These are phyloP conservation scores for Saccharomycopsis olivae DNA, from an alignment of 805 yeast species.

Conservation along the genomic window DNA sequence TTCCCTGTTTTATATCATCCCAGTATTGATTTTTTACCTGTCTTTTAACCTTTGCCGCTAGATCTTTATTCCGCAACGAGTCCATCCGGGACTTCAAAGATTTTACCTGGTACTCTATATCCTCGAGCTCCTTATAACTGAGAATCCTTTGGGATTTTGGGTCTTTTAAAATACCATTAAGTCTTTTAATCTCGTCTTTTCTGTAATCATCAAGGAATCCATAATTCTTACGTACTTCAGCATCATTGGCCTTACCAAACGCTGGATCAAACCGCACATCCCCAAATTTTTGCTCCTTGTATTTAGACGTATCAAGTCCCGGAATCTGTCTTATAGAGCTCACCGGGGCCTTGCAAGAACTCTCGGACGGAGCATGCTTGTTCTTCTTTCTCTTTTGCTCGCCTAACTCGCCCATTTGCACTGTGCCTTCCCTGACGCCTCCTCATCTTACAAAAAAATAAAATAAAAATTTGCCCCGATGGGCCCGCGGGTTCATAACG, in stretches of 20 bases:
- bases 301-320: conserved; percentile 26
- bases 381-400: conserved; percentile 4
- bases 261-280: conserved; percentile 92
- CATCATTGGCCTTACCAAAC: conserved; percentile 74
- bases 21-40: conserved; percentile 45
- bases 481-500: too few species aligned
- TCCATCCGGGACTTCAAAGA: conserved; percentile 60
- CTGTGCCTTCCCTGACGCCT: too few species aligned
- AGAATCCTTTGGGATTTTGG: conserved; percentile 32
- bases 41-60: conserved; percentile 54
- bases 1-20: conserved; percentile 39
- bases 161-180: conserved; percentile 47
- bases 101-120: conserved; percentile 45
- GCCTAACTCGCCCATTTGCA: not conserved
- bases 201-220: conserved; percentile 82
- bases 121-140: conserved; percentile 36
- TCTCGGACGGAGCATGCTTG: conserved; percentile 60
- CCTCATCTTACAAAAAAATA: too few species aligned
- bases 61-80: conserved; percentile 60
- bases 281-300: conserved; percentile 37
- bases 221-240: conserved; percentile 63
- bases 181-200: conserved; percentile 52
- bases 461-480: too few species aligned
- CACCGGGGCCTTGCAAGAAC: conserved; percentile 64
- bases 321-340: conserved; percentile 27